Conservation (phyloP, 164 flowering plant genomes). For the Cinnamomum chago region DNA sequence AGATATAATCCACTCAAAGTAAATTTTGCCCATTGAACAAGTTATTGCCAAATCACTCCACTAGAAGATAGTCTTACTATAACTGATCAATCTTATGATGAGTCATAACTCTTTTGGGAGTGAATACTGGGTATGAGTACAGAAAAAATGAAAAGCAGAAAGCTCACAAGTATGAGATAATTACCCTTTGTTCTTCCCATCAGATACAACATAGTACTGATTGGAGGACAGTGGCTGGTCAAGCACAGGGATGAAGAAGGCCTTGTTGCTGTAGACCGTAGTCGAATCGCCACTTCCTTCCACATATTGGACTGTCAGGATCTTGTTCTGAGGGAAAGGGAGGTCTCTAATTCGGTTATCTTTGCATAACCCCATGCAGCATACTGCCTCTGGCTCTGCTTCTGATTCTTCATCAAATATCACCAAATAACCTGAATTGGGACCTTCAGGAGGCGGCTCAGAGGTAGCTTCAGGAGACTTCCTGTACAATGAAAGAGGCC, state of each 20-base stretch:
- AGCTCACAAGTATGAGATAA: neutral
- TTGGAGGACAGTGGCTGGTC: slow-evolving; percentile 54
- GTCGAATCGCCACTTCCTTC: neutral
- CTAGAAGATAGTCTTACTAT: no score
- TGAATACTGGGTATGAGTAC: no score
- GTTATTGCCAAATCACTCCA: no score
- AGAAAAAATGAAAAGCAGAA: neutral
- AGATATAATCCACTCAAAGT: no score
- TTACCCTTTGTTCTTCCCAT: slow-evolving; percentile 51
- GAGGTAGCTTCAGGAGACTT: slow-evolving; percentile 6
- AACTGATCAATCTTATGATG: no score
- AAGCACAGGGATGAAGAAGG: slow-evolving; percentile 46
- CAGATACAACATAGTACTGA: slow-evolving; percentile 41
- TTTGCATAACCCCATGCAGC: slow-evolving; percentile 30
- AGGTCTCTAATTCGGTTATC: slow-evolving; percentile 13
- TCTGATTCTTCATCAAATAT: slow-evolving; percentile 28
- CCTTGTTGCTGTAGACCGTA: slow-evolving; percentile 8
- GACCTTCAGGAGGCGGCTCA: slow-evolving; percentile 32
- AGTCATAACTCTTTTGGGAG: no score
- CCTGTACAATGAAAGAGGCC: slow-evolving; percentile 39
- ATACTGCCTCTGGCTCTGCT: slow-evolving; percentile 20
- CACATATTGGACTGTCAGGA: slow-evolving; percentile 11
- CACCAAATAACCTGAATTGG: slow-evolving; percentile 32
- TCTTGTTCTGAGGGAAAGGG: slow-evolving; percentile 47
- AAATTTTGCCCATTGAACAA: no score